Base-by-base conservation (phyloP, 495 filamentous ascomycete genomes). In the Lichenothelia convexa region DNA sequence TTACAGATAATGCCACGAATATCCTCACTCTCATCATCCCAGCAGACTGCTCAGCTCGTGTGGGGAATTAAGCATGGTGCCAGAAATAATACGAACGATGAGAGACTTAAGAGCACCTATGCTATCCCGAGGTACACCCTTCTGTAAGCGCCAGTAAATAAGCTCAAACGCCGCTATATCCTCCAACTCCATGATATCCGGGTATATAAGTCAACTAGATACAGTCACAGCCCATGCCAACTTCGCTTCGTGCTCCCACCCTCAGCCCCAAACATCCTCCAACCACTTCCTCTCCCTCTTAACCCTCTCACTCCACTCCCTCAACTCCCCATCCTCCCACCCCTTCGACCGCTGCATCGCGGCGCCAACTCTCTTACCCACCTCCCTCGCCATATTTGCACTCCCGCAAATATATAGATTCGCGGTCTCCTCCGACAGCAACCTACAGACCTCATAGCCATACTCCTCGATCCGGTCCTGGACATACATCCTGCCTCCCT, bases 391-490 rank as follows among this genome's bases (percentile, higher is more conserved):
- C 63, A 68, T 66, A 4, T 41, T 49, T 12, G 61, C 61, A 13
- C 53, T 41, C 1, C 63, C 65, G 47, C 63, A 67, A 22, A 70
- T 52, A 47, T 68, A 68, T 18, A 67, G 44, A 34, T 55, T 64
- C 6, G 56, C 62, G 8, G 55, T 51, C 35, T 55, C 45, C n/a
- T 58, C 53, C 27, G 63, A 40, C 26, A 66, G 22, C 34, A 42
- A 32, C 16, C 22, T 12, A 4, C 5, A 4, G 4, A 64, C 47
- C n/a, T 56, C 49, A 0, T 52, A 46, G 1, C 48, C 47, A n/a
- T 49, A 30, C 44, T 63, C 55, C 2, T 29, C 24, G n/a, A 64
- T 44, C 4, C 49, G 45, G 36, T 65, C 58, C 34, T 65, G 61
- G 5, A 65, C 61, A 43, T 65, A 51, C 43, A 32, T 17, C 30